Evolutionary conservation across 495 filamentous ascomycete species (phyloP), one percentile per base, ranked within the genome.

Genomic region (Tuber magnatum): DNA sequence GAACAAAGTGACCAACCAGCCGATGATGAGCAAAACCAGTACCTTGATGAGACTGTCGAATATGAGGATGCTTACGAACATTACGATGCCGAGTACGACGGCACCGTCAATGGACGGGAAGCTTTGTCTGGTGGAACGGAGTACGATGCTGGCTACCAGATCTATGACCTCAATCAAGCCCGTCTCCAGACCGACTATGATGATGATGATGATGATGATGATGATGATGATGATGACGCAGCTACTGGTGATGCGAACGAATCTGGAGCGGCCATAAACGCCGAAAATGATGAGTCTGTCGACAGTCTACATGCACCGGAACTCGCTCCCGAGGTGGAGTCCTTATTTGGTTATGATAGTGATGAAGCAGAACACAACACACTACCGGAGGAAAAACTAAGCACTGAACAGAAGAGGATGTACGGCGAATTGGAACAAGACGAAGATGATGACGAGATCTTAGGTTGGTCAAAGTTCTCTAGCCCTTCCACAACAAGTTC

Each of bases 311-410:
- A 75, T 24, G 35, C 70, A 72, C 35, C 77, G 43, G 38, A 76
- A 41, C 61, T 71, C 28, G 32, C 71, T 75, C 70, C 28, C 14
- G 77, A 79, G 71, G 76, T 78, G 44, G 77, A 79, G 39, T 71
- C 78, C 41, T 73, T 79, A 42, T 74, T 79, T 56, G 77, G 78
- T 43, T 79, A 79, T n/a, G 77, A 79, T 16, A 77, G 78, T 38
- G 76, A 77, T 32, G 77, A 79, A 38, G 72, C 42, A 46, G 77
- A 73, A 35, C 70, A 70, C 39, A 44, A 28, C 44, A 72, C 68
- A 79, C n/a, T 68, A 68, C 38, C 51, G n/a, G 44, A 79, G 71
- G 73, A 28, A 65, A 78, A 70, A 2, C 77, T 73, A 24, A 73
- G 69, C 22, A 65, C 28, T 35, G 77, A 79, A 38, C 77, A 79